Conservation (phyloP, 139 green algal genomes). For the Coccomyxa sp. region DNA sequence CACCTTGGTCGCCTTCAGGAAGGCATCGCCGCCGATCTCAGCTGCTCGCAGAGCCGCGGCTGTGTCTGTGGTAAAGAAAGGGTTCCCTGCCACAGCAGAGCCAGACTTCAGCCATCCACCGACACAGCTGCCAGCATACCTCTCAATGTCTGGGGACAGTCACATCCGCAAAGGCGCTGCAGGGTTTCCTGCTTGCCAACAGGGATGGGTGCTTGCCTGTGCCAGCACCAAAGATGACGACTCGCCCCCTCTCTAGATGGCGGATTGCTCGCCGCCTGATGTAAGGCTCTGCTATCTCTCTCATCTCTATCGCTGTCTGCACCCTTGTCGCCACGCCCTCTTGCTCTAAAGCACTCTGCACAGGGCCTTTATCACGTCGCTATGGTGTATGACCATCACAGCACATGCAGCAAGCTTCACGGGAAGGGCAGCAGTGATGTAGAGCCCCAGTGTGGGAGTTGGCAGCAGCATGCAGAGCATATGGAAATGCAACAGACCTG, state of each 20-base stretch:
- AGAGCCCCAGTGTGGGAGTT: no score
- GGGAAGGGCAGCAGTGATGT: no score
- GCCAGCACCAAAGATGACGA: constrained; percentile 95
- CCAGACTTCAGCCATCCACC: neutral
- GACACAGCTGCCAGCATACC: no score
- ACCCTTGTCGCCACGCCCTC: constrained; percentile 69
- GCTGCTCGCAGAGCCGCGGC: constrained; percentile 91
- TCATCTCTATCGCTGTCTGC: constrained; percentile 95
- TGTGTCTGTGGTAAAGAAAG: constrained; percentile 99
- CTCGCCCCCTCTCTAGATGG: constrained; percentile 88
- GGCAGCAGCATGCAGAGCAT: no score
- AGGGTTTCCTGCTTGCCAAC: neutral
- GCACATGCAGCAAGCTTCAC: no score
- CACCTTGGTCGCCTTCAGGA: constrained; percentile 95
- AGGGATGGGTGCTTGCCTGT: constrained; percentile 92
- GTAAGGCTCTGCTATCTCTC: constrained; percentile 96
- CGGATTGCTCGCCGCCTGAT: constrained; percentile 90
- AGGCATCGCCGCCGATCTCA: constrained; percentile 89
- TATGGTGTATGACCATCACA: no score
- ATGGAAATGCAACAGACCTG: no score
- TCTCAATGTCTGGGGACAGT: no score
- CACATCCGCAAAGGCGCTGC: no score
- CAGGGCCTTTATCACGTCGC: no score
- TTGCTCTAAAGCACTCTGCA: constrained; percentile 63
- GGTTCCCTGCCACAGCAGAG: constrained; percentile 81